phyloP scores from a whole-genome alignment of 768 basidiomycete species.

The Brasilioporus rufonigricans region DNA sequence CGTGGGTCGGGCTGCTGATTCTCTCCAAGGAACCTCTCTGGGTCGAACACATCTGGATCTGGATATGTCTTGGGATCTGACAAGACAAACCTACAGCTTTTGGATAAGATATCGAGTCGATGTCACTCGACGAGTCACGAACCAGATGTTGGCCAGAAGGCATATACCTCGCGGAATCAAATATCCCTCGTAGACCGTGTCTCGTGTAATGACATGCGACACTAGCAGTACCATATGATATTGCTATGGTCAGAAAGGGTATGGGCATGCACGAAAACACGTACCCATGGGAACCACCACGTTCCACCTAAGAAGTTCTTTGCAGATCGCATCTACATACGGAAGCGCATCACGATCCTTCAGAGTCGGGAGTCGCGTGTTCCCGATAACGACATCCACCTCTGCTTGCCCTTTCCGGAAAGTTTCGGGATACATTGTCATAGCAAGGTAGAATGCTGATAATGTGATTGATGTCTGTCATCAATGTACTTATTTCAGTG shows the following conservation, averaged over 20 bases:
- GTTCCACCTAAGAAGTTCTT: constrained; percentile 13
- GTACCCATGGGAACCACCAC: neutral
- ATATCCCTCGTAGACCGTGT: constrained; percentile 19
- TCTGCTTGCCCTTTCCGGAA: constrained; percentile 6
- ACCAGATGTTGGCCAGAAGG: constrained; percentile 10
- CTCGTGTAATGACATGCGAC: constrained; percentile 10
- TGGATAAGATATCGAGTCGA: neutral
- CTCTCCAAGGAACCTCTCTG: constrained; percentile 8
- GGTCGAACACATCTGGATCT: neutral
- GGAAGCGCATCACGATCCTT: constrained; percentile 8
- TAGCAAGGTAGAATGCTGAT: constrained; percentile 11
- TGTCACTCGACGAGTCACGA: neutral
- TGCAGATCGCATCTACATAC: neutral
- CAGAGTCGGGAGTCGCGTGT: constrained; percentile 9
- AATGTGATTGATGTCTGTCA: constrained; percentile 16
- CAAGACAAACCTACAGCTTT: neutral
- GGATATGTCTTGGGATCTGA: constrained; percentile 1
- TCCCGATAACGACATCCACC: neutral
- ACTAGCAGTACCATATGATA: neutral
- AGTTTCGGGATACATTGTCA: constrained; percentile 12
- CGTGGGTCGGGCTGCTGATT: constrained; percentile 4
- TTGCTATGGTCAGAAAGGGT: neutral
- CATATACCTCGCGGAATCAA: constrained; percentile 18
- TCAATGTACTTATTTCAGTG: neutral
- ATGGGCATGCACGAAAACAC: neutral